Evolutionary conservation across 768 basidiomycete species (phyloP).

Genomic region (Pleurotus salmoneostramineus): DNA sequence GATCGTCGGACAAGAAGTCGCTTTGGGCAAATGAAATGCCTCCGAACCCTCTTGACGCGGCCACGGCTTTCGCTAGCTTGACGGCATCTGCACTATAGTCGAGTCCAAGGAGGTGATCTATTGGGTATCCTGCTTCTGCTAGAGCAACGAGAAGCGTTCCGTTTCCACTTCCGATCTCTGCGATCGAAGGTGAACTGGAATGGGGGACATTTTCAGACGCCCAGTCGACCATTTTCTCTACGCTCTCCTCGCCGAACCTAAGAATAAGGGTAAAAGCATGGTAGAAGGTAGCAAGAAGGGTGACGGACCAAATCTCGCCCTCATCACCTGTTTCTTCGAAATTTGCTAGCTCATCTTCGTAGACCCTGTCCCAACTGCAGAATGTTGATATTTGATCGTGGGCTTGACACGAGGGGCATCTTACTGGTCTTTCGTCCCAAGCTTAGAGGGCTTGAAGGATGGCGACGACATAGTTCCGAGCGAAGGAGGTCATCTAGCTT

Average conservation of each 20-base stretch:
- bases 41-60: conserved; percentile 33
- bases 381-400: conserved; percentile 5
- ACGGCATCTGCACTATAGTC: conserved; percentile 79
- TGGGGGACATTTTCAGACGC: conserved; percentile 49
- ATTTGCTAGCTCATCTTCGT: conserved; percentile 64
- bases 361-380: conserved; percentile 74
- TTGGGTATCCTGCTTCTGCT: conserved; percentile 59
- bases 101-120: conserved; percentile 52
- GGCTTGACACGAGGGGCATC: conserved; percentile 16
- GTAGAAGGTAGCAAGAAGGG: neutral
- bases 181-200: conserved; percentile 40
- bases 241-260: conserved; percentile 79
- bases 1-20: conserved; percentile 62
- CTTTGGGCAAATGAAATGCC: conserved; percentile 53
- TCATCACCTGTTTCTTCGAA: conserved; percentile 80
- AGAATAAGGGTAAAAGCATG: neutral
- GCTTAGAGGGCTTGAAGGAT: conserved; percentile 56
- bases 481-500: conserved; percentile 15
- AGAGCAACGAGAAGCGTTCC: conserved; percentile 74
- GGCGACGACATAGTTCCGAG: conserved; percentile 21
- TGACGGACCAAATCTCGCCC: conserved; percentile 74
- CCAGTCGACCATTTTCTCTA: conserved; percentile 83
- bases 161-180: conserved; percentile 82
- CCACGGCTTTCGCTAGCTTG: conserved; percentile 56
- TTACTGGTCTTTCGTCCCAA: conserved; percentile 80